phyloP scores from a whole-genome alignment of 768 basidiomycete genomes.

The Tricholoma furcatifolium region DNA sequence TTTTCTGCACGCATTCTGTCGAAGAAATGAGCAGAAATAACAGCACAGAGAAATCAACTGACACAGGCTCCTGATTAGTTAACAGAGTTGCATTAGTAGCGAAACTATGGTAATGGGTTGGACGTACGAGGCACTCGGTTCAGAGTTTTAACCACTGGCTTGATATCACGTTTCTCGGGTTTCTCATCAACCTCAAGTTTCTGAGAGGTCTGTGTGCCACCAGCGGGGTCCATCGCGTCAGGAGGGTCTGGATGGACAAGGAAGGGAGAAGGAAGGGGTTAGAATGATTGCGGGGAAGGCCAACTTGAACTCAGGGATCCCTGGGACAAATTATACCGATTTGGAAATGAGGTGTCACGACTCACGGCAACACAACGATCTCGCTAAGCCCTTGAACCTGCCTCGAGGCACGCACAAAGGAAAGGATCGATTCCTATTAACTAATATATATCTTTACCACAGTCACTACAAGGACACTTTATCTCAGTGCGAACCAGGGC shows the following conservation, averaged over 20 bases:
- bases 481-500: no score
- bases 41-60: slow-evolving; percentile 22
- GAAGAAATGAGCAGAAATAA: slow-evolving; percentile 11
- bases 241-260: slow-evolving; percentile 17
- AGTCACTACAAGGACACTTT: no score
- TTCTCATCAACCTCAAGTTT: slow-evolving; percentile 64
- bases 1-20: slow-evolving; percentile 89
- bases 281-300: slow-evolving; percentile 18
- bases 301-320: slow-evolving; percentile 11
- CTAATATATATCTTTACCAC: no score
- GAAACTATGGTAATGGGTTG: slow-evolving; percentile 15
- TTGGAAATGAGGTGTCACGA: slow-evolving; percentile 15
- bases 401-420: no score
- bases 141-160: slow-evolving; percentile 73
- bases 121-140: slow-evolving; percentile 85
- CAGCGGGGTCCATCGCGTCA: slow-evolving; percentile 33
- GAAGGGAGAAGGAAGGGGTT: slow-evolving; percentile 12
- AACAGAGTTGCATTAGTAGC: slow-evolving; percentile 13
- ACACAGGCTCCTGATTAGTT: slow-evolving; percentile 72
- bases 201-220: slow-evolving; percentile 39
- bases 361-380: slow-evolving; percentile 15
- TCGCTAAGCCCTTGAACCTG: neutral
- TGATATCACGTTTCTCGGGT: slow-evolving; percentile 62
- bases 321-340: slow-evolving; percentile 23
- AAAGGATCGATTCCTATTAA: no score